Conservation (phyloP, 2,329 filamentous ascomycete genomes). For the Paraphaeosphaeria sporulosa region DNA sequence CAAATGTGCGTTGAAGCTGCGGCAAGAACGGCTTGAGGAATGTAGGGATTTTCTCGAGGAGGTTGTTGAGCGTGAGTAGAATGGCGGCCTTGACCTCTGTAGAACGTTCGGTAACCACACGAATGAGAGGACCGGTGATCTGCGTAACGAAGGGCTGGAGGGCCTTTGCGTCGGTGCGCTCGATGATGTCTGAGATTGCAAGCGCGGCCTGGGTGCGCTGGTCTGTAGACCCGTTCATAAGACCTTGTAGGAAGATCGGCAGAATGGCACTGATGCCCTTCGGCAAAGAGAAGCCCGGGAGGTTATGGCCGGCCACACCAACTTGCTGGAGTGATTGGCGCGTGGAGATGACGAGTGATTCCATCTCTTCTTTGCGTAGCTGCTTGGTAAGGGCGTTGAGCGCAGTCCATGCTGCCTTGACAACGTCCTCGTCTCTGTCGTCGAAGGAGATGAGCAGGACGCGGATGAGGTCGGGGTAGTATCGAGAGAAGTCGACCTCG, state of each 20-base stretch:
- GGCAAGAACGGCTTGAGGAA: slow-evolving; percentile 97
- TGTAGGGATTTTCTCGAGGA: slow-evolving; percentile 94
- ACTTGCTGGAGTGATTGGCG: slow-evolving; percentile 86
- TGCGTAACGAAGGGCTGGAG: slow-evolving; percentile 96
- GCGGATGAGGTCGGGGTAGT: slow-evolving; percentile 94
- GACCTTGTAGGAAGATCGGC: slow-evolving; percentile 95
- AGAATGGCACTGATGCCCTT: slow-evolving; percentile 97
- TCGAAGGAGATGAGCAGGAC: slow-evolving; percentile 91
- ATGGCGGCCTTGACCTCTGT: slow-evolving; percentile 97
- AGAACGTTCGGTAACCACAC: slow-evolving; percentile 95
- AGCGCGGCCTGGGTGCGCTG: slow-evolving; percentile 91
- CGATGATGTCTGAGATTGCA: slow-evolving; percentile 94
- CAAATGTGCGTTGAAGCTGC: slow-evolving; percentile 95
- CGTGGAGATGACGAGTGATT: slow-evolving; percentile 85
- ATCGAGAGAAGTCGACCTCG: slow-evolving; percentile 89
- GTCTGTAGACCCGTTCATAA: slow-evolving; percentile 94
- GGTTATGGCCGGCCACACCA: slow-evolving; percentile 81
- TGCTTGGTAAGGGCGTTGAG: slow-evolving; percentile 87
- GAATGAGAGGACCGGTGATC: slow-evolving; percentile 95
- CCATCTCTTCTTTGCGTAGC: slow-evolving; percentile 97
- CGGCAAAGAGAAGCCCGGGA: slow-evolving; percentile 87
- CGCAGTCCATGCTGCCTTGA: slow-evolving; percentile 89
- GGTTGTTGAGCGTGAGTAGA: slow-evolving; percentile 89
- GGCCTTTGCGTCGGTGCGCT: slow-evolving; percentile 85
- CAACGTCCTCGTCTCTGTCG: slow-evolving; percentile 81